These are phyloP conservation scores for Larix kaempferi DNA, from an alignment of 75 land plant genomes.

Conservation along the genomic window DNA sequence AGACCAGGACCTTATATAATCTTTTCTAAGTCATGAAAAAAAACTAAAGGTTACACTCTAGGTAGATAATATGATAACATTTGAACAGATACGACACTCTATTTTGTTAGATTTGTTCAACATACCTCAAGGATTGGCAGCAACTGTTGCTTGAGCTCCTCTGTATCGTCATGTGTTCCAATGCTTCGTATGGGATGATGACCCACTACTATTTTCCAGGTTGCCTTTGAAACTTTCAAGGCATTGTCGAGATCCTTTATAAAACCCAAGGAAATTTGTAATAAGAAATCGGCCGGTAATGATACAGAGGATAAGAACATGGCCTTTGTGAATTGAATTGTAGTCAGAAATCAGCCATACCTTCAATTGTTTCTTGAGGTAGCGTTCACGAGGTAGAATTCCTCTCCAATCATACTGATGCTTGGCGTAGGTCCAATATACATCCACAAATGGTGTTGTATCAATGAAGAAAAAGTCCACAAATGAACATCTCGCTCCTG, in stretches of 20 bases:
- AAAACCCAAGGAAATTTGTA: constrained; percentile 9
- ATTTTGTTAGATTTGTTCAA: not conserved
- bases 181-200: constrained; percentile 25
- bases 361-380: constrained; percentile 19
- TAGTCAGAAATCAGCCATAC: constrained; percentile 6
- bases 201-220: constrained; percentile 29
- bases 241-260: constrained; percentile 7
- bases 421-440: constrained; percentile 12
- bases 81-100: not conserved
- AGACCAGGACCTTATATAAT: not conserved
- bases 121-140: constrained; percentile 23
- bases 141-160: constrained; percentile 16
- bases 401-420: constrained; percentile 27
- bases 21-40: not conserved
- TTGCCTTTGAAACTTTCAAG: constrained; percentile 11
- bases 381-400: constrained; percentile 14
- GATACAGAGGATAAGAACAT: not conserved
- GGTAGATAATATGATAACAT: not conserved
- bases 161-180: constrained; percentile 15
- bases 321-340: not conserved
- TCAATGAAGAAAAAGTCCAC: constrained; percentile 29
- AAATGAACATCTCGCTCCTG: constrained; percentile 9
- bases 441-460: constrained; percentile 23
- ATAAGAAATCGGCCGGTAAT: not conserved
- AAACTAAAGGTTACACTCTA: not conserved